Conservation (phyloP, 2,329 filamentous ascomycete species). For the Teratosphaeria gauchensis region DNA sequence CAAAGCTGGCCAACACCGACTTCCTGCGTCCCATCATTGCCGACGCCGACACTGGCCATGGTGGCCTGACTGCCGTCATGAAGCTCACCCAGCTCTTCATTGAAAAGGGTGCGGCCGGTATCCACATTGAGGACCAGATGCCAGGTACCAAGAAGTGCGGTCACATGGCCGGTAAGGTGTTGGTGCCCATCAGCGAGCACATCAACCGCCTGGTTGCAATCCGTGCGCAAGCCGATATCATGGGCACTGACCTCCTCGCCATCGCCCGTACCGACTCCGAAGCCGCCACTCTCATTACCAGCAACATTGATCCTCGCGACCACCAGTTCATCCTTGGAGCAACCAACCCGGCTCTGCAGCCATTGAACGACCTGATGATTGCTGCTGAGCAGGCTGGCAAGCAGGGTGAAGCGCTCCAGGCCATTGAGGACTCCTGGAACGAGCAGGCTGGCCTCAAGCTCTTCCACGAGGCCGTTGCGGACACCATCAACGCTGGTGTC, state of each 20-base stretch:
- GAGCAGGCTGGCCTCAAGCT: slow-evolving; percentile 69
- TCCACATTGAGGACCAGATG: slow-evolving; percentile 97
- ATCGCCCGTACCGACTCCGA: slow-evolving; percentile 95
- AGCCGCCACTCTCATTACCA: slow-evolving; percentile 92
- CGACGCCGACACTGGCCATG: slow-evolving; percentile 94
- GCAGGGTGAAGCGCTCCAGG: slow-evolving; percentile 68
- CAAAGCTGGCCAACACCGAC: slow-evolving; percentile 69
- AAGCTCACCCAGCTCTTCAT: slow-evolving; percentile 97
- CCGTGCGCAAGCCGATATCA: slow-evolving; percentile 94
- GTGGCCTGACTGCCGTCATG: slow-evolving; percentile 97
- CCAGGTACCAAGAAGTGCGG: slow-evolving; percentile 99
- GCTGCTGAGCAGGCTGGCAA: slow-evolving; percentile 77
- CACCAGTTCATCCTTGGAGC: slow-evolving; percentile 85
- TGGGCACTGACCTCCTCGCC: slow-evolving; percentile 84
- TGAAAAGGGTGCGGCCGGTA: slow-evolving; percentile 91
- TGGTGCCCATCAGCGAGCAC: slow-evolving; percentile 94
- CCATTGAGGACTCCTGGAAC: slow-evolving; percentile 85
- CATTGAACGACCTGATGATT: slow-evolving; percentile 84
- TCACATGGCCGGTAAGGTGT: slow-evolving; percentile 97
- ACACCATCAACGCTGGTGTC: slow-evolving; percentile 63
- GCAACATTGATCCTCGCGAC: slow-evolving; percentile 90
- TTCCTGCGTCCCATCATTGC: slow-evolving; percentile 94
- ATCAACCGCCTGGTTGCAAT: slow-evolving; percentile 97
- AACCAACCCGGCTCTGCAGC: slow-evolving; percentile 76
- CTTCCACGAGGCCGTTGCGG: slow-evolving; percentile 82